Evolutionary conservation across 2,329 filamentous ascomycete genomes (phyloP).

Genomic region (Penicillium sp.): DNA sequence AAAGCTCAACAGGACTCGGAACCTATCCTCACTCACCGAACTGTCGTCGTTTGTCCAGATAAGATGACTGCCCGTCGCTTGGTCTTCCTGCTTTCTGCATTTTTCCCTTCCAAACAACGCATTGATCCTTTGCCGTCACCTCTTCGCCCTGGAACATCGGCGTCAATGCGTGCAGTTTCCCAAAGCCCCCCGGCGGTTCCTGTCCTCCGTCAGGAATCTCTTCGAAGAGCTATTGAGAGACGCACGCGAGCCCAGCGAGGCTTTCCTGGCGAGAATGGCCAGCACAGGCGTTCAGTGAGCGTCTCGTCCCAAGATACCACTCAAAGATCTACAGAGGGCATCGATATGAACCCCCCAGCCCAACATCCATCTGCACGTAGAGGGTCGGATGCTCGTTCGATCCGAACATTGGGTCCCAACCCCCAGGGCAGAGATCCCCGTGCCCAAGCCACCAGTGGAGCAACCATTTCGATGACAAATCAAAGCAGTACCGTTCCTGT

Average conservation of each 20-base stretch:
- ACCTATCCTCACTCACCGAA: slow-evolving; percentile 55
- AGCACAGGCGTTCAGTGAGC: slow-evolving; percentile 47
- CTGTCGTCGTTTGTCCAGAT: slow-evolving; percentile 61
- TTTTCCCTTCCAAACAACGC: slow-evolving; percentile 56
- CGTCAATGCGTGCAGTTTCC: slow-evolving; percentile 55
- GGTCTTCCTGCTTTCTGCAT: slow-evolving; percentile 62
- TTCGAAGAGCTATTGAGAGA: slow-evolving; percentile 59
- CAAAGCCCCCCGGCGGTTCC: slow-evolving; percentile 58
- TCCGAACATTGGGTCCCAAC: slow-evolving; percentile 47
- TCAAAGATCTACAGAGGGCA: slow-evolving; percentile 38
- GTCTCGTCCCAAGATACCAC: slow-evolving; percentile 49
- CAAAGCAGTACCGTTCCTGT: slow-evolving; percentile 56
- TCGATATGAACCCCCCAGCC: slow-evolving; percentile 29
- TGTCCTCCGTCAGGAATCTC: slow-evolving; percentile 56
- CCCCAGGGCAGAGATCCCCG: slow-evolving; percentile 51
- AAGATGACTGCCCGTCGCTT: slow-evolving; percentile 64
- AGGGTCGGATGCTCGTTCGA: slow-evolving; percentile 50
- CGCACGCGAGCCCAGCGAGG: slow-evolving; percentile 53
- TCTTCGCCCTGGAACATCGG: slow-evolving; percentile 44
- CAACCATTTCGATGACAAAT: slow-evolving; percentile 57
- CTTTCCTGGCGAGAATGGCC: slow-evolving; percentile 36
- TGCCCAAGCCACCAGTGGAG: slow-evolving; percentile 53
- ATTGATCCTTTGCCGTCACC: slow-evolving; percentile 44
- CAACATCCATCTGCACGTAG: slow-evolving; percentile 36
- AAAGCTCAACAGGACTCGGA: slow-evolving; percentile 53